Evolutionary conservation across 768 basidiomycete genomes (phyloP), one percentile per base, ranked within the genome.

Genomic region (Tulasnella sp.): DNA sequence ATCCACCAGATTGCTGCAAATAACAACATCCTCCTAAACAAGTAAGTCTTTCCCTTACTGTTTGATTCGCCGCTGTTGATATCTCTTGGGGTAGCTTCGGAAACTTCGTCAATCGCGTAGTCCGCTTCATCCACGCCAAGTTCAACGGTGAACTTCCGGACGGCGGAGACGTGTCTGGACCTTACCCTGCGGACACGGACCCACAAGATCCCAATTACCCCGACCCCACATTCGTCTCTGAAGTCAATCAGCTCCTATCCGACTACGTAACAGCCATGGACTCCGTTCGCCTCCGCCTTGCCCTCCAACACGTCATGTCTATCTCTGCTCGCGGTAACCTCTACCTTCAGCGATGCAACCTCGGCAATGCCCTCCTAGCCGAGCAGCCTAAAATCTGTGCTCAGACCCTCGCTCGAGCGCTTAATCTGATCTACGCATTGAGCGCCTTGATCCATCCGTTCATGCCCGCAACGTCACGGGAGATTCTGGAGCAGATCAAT

Each of bases 61-160:
- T 60, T 46, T 24, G 60, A 6, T 1, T 37, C 28, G 69, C 48
- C 72, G 79, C 50, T 81, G 28, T 24, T 44, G 8, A 78, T 3
- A 24, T 14, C 37, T 72, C 2, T 46, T 7, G 28, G 11, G 14
- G 46, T 78, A 96, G 95, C 87, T 94, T 99, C 83, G 98, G 98
- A 69, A 99, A 99, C 88, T 99, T 98, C 83, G 94, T 99, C 82
- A 99, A 99, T 86, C 93, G 98, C 40, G 89, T 91, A 24, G 88
- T 99, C 85, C 98, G 98, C 86, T 99, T 99, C 85, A 90, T 96
- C 42, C 90, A 93, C 8, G 93, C 94, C 7, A 95, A 96, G 84
- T 97, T 93, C 84, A 90, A 92, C 77, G 86, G 94, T 75, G 86
- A 93, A 64, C 89, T 99, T 50, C 96, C 97, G 0, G 95, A 97